Conservation (phyloP, 2,329 filamentous ascomycete genomes). For the Stemphylium vesicarium region DNA sequence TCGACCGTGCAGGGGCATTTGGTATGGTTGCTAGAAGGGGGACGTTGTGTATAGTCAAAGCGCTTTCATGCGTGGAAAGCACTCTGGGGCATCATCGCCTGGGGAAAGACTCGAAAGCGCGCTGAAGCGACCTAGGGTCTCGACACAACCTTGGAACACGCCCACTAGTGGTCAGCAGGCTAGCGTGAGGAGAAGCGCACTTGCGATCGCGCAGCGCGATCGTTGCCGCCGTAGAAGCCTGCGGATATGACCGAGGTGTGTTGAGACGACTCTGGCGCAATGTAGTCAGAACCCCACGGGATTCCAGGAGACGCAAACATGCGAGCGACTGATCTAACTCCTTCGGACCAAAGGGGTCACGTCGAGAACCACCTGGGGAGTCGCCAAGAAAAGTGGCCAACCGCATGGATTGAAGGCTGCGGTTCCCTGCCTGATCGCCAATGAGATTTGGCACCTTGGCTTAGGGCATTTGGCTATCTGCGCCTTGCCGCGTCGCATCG, state of each 20-base stretch:
- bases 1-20: constrained; percentile 1
- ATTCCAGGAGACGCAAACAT: not conserved
- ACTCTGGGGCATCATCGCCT: constrained; percentile 7
- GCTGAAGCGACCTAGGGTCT: not conserved
- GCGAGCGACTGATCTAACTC: not conserved
- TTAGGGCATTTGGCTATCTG: not conserved
- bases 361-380: not conserved
- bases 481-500: not conserved
- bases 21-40: not conserved
- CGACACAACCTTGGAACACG: not conserved
- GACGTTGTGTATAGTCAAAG: constrained; percentile 1
- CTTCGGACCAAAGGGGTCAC: not conserved
- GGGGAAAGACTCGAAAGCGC: constrained; percentile 6
- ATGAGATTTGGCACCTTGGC: not conserved
- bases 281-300: not conserved
- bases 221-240: not conserved
- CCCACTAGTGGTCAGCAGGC: not conserved
- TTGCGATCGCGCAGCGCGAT: constrained; percentile 8
- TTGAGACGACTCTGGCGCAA: constrained; percentile 4
- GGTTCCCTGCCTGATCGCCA: constrained; percentile 1
- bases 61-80: constrained; percentile 9
- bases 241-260: constrained; percentile 3
- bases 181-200: not conserved
- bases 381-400: constrained; percentile 5
- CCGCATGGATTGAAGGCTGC: not conserved